Evolutionary conservation across 1,284 basidiomycete species (phyloP), one percentile per base, ranked within the genome.

Genomic region (Hemileia vastatrix): DNA sequence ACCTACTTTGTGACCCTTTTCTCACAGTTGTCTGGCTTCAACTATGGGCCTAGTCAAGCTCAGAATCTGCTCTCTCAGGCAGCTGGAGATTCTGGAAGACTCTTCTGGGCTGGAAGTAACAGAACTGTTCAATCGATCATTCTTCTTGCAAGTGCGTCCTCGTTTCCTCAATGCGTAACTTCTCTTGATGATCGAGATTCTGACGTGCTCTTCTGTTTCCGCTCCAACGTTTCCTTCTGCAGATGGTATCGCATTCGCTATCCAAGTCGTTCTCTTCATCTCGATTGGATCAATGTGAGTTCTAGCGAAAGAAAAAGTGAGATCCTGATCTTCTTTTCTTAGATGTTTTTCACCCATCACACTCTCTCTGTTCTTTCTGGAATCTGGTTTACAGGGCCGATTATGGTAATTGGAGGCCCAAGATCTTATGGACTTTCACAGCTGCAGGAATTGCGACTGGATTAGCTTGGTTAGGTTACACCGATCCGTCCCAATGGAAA

Each of bases 231-330:
- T 54, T 43, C n/a, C n/a, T n/a, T n/a, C n/a, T n/a, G n/a, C n/a
- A n/a, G n/a, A 69, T 45, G 62, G 64, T 50, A 64, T 74, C 54
- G 53, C 65, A 2, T 74, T 74, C 50, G 72, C 72, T 1, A 68
- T 74, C 24, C 72, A 74, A 49, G 67, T 64, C 15, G 68, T 69
- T 23, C 66, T 90, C 48, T 89, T 90, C 77, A 87, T 88, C 1
- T 85, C 86, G 0, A 84, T 91, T 52, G 87, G 87, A 18, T 87
- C 86, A 13, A 83, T 85, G 0, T 86, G 0, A 88, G 90, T 74
- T 90, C 88, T 69, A 87, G 88, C 11, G 82, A 79, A 0, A 88
- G 88, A 72, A 83, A 87, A 43, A 83, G 84, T 6, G 88, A 86
- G 83, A 77, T 90, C 15, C 80, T 90, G 6, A 79, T 89, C 18